phyloP scores from a whole-genome alignment of 1,284 basidiomycete genomes.

The Fomitopsis palustris region DNA sequence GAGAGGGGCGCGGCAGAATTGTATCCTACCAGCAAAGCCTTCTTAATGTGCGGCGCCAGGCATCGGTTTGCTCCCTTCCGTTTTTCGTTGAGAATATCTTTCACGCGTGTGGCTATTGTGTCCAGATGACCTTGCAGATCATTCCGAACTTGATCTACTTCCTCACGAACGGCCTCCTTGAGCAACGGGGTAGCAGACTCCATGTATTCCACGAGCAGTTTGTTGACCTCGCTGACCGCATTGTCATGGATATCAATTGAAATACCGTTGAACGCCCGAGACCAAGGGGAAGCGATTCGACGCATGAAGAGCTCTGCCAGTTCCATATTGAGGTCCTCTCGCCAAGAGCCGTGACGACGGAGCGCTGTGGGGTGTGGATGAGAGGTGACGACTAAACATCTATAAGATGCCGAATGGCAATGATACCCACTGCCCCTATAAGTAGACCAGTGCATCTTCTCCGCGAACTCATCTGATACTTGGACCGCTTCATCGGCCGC shows the following conservation, averaged over 20 bases:
- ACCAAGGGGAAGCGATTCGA: conserved; percentile 52
- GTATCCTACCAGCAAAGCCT: conserved; percentile 44
- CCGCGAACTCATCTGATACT: conserved; percentile 44
- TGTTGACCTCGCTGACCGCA: conserved; percentile 32
- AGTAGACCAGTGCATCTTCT: conserved; percentile 50
- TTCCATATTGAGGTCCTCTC: conserved; percentile 51
- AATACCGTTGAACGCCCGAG: conserved; percentile 53
- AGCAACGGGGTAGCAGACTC: conserved; percentile 42
- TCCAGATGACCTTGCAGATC: conserved; percentile 44
- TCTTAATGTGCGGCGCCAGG: conserved; percentile 50
- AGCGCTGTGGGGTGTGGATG: conserved; percentile 32
- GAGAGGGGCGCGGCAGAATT: conserved; percentile 44
- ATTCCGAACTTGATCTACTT: conserved; percentile 46
- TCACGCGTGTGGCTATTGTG: conserved; percentile 42
- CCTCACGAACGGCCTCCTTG: conserved; percentile 43
- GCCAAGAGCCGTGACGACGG: conserved; percentile 47
- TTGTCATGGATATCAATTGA: conserved; percentile 41
- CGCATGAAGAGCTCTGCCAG: conserved; percentile 51
- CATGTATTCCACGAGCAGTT: conserved; percentile 44
- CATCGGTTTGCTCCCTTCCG: conserved; percentile 55
- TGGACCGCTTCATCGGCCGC: conserved; percentile 41
- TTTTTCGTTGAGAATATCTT: conserved; percentile 41
- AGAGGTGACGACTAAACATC: neutral
- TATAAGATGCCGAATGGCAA: neutral
- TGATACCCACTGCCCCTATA: conserved; percentile 46